phyloP scores from a whole-genome alignment of 257 asterid species.

The Echites panduratus region DNA sequence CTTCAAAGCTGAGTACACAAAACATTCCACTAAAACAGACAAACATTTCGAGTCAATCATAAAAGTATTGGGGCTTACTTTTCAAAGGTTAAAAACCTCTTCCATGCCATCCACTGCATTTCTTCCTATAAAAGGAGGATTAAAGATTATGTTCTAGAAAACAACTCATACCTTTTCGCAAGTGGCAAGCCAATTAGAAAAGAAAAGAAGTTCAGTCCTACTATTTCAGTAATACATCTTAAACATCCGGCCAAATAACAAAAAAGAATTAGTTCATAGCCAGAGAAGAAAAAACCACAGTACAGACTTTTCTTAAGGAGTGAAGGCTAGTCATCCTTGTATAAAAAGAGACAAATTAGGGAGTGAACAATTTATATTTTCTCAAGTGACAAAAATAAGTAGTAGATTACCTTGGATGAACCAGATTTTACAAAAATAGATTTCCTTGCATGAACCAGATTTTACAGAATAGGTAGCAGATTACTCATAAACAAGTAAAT shows the following conservation, averaged over 20 bases:
- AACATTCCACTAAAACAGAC: background rate
- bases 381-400: background rate
- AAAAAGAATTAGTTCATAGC: background rate
- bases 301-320: background rate
- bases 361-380: background rate
- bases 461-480: background rate
- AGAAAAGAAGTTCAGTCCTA: background rate
- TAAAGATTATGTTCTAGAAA: background rate
- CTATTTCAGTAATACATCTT: background rate
- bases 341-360: background rate
- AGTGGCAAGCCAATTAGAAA: background rate
- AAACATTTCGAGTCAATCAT: background rate
- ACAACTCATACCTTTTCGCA: no score
- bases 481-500: background rate
- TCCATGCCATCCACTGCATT: slow-evolving; percentile 92
- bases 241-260: background rate
- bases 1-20: background rate
- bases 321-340: background rate
- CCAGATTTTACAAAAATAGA: no score
- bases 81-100: slow-evolving; percentile 70
- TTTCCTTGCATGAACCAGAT: background rate
- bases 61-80: slow-evolving; percentile 43
- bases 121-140: slow-evolving; percentile 64
- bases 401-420: background rate
- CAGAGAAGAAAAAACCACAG: background rate